Evolutionary conservation across 1,139 yeast species (phyloP).

Genomic region (Pneumocystis murina): DNA sequence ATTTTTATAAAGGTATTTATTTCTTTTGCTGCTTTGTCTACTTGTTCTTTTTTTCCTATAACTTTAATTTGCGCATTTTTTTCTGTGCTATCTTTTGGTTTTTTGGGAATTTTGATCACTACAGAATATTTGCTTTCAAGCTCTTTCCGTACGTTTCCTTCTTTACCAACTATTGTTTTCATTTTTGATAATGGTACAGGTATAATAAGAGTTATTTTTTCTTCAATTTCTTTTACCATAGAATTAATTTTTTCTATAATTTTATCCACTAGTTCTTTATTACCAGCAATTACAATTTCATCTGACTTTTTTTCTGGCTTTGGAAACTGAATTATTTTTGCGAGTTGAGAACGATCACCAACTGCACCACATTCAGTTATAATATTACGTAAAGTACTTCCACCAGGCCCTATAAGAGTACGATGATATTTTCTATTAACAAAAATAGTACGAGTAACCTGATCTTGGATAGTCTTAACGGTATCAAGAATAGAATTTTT

Average conservation of each 20-base stretch:
- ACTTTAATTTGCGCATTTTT: slow-evolving; percentile 37
- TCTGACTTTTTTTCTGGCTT: slow-evolving; percentile 39
- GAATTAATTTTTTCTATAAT: slow-evolving; percentile 50
- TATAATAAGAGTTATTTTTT: slow-evolving; percentile 40
- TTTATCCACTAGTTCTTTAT: slow-evolving; percentile 55
- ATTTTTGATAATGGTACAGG: slow-evolving; percentile 64
- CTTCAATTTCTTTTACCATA: slow-evolving; percentile 52
- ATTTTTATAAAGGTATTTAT: background rate
- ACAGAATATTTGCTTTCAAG: slow-evolving; percentile 60
- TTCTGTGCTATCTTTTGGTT: slow-evolving; percentile 25
- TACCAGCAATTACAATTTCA: slow-evolving; percentile 57
- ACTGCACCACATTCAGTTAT: slow-evolving; percentile 66
- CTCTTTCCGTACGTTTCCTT: slow-evolving; percentile 59
- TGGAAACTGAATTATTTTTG: slow-evolving; percentile 58
- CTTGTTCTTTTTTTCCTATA: slow-evolving; percentile 22
- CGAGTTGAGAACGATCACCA: slow-evolving; percentile 29
- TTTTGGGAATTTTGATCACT: slow-evolving; percentile 50
- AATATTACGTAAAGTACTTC: slow-evolving; percentile 59
- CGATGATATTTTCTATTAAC: slow-evolving; percentile 73
- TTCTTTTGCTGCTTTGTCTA: slow-evolving; percentile 20
- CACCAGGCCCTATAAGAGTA: slow-evolving; percentile 67
- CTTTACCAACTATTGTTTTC: slow-evolving; percentile 65
- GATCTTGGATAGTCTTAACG: slow-evolving; percentile 53
- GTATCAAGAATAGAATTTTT: slow-evolving; percentile 45
- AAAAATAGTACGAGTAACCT: slow-evolving; percentile 42